Base-by-base conservation (phyloP, 805 yeast genomes). In the Metschnikowia picachoensis region DNA sequence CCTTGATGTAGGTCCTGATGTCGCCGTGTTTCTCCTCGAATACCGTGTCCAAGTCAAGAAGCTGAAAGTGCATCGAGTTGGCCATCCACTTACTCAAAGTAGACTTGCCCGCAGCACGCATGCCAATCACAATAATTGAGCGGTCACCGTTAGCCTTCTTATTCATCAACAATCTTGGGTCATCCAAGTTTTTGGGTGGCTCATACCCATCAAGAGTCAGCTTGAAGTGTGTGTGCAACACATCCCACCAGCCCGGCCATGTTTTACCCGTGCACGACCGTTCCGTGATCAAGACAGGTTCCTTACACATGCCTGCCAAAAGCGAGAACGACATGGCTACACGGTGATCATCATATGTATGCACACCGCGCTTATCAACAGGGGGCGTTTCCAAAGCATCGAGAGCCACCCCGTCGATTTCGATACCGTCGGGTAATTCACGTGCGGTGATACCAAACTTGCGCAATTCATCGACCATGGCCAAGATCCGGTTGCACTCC, bases 161-260 rank as follows among this genome's bases (percentile, higher is more conserved):
- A 28, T 60, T 58, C 17, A 50, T 48, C 44, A 51, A 49, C 28
- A 56, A 54, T 10, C 56, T 45, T 20, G 55, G 49, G 34, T 53
- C 56, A 14, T 49, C 55, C 45, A 47, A 43, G 39, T 49, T 48
- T 9, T 51, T 49, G n/a, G 40, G 47, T 50, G 64, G 57, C 35
- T 87, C 95, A 56, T 73, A 74, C 25, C 99, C 99, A 58, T 82
- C 85, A 32, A 94, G 65, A 10, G 66, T 58, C 25, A 79, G 85
- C 16, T 81, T 77, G 57, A 94, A 79, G 39, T 76, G 68, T 41
- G 85, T 77, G 61, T 83, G 90, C 52, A 94, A 72, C 31, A 83
- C 78, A 67, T 94, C 99, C 99, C 99, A 94, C 99, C 99, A 94
- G 33, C 97, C 98, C 16, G 99, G 99, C 99, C 99, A 94, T 0